Conservation (phyloP, 2,329 filamentous ascomycete genomes). For the Calonectria pauciramosa region DNA sequence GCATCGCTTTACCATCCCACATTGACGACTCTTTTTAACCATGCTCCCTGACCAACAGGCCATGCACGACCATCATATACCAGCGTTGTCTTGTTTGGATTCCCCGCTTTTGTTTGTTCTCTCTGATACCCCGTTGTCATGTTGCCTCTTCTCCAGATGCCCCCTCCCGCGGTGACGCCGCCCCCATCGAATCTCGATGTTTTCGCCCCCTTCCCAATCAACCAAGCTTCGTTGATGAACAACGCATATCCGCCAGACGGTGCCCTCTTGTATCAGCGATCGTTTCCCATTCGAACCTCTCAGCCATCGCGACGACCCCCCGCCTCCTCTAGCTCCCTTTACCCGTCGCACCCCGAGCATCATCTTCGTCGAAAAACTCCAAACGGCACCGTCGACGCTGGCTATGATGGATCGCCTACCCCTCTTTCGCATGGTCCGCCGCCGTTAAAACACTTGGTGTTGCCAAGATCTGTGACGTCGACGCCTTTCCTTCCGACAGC, state of each 20-base stretch:
- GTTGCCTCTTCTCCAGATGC: conserved; percentile 66
- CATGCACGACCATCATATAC: conserved; percentile 53
- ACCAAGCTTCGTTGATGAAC: conserved; percentile 34
- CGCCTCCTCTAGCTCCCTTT: conserved; percentile 31
- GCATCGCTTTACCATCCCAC: conserved; percentile 35
- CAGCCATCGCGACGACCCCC: conserved; percentile 42
- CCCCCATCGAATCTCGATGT: conserved; percentile 56
- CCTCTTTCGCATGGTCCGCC: conserved; percentile 81
- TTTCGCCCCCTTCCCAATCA: conserved; percentile 41
- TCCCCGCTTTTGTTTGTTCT: conserved; percentile 42
- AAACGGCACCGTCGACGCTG: conserved; percentile 90
- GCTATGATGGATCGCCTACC: conserved; percentile 87
- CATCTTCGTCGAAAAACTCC: conserved; percentile 93
- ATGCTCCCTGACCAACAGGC: conserved; percentile 59
- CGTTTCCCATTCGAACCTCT: conserved; percentile 51
- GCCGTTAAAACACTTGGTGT: conserved; percentile 85
- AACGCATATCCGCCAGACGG: conserved; percentile 48
- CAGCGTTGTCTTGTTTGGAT: conserved; percentile 46
- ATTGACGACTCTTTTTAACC: conserved; percentile 35
- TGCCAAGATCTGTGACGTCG: conserved; percentile 65
- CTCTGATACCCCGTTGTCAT: conserved; percentile 53
- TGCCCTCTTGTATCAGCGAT: conserved; percentile 41
- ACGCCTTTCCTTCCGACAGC: conserved; percentile 33
- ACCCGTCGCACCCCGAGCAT: conserved; percentile 70
- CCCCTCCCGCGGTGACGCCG: conserved; percentile 64